Evolutionary conservation across 2,329 filamentous ascomycete species (phyloP).

Genomic region (Nothopassalora personata): DNA sequence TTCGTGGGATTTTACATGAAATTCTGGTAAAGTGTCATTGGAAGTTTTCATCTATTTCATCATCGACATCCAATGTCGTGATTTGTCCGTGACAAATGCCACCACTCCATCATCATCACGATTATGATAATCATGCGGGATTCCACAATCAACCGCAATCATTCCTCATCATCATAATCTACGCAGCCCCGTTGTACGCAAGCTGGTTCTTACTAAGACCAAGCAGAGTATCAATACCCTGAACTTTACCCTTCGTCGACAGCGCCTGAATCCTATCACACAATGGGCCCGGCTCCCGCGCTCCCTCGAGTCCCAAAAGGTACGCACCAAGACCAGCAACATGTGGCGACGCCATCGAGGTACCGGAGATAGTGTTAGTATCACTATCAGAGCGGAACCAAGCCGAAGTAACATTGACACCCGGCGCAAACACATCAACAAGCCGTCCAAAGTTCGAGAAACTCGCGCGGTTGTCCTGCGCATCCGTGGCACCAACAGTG

Average conservation of each 20-base stretch:
- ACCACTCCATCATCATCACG: no score
- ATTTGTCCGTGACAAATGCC: not conserved
- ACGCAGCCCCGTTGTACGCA: slow-evolving; percentile 49
- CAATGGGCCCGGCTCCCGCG: slow-evolving; percentile 41
- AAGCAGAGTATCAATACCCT: slow-evolving; percentile 37
- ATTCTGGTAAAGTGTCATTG: not conserved
- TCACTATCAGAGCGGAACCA: slow-evolving; percentile 44
- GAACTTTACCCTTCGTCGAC: slow-evolving; percentile 35
- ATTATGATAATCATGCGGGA: not conserved
- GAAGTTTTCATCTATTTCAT: not conserved
- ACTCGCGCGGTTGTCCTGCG: slow-evolving; percentile 30
- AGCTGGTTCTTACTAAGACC: slow-evolving; percentile 48
- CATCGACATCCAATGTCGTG: not conserved
- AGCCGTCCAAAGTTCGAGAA: slow-evolving; percentile 39
- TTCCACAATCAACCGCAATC: not conserved
- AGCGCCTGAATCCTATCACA: slow-evolving; percentile 44
- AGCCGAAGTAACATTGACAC: slow-evolving; percentile 42
- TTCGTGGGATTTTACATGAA: not conserved
- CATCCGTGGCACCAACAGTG: slow-evolving; percentile 35
- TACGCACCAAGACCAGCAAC: slow-evolving; percentile 64
- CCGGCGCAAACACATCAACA: slow-evolving; percentile 44
- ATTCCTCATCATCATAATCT: not conserved
- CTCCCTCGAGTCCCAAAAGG: slow-evolving; percentile 52
- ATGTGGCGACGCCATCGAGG: slow-evolving; percentile 63
- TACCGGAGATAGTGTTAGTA: slow-evolving; percentile 49